phyloP scores from a whole-genome alignment of 768 basidiomycete genomes.

The Boletus insuetus region DNA sequence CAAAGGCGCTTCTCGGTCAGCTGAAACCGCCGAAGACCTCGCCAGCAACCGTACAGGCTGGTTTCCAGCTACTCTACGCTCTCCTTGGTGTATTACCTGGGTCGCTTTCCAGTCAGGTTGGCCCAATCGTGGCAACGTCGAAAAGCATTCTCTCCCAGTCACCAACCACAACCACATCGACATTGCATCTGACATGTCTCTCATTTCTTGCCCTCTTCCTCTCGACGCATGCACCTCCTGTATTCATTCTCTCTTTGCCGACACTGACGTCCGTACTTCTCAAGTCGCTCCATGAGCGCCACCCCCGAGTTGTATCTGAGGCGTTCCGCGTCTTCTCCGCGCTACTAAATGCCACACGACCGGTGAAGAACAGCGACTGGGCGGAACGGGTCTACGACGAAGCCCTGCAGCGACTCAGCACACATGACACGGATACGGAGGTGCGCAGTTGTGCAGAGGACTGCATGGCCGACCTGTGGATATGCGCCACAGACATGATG shows the following conservation, averaged over 20 bases:
- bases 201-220: constrained; percentile 87
- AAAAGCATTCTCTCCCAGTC: constrained; percentile 64
- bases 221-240: constrained; percentile 54
- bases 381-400: constrained; percentile 71
- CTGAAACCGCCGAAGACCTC: constrained; percentile 78
- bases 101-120: constrained; percentile 67
- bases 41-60: constrained; percentile 77
- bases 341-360: constrained; percentile 72
- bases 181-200: constrained; percentile 79
- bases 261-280: constrained; percentile 73
- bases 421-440: constrained; percentile 88
- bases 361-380: constrained; percentile 65
- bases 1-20: constrained; percentile 83
- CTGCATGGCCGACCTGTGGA: constrained; percentile 83
- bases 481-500: constrained; percentile 76
- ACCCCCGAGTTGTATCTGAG: constrained; percentile 86
- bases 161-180: constrained; percentile 73
- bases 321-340: constrained; percentile 86
- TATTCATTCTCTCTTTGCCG: constrained; percentile 60
- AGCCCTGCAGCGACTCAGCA: constrained; percentile 64
- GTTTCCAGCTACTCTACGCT: constrained; percentile 74
- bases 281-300: constrained; percentile 72
- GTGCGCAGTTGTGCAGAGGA: constrained; percentile 82
- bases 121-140: constrained; percentile 60
- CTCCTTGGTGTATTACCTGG: constrained; percentile 82